Evolutionary conservation across 2,329 filamentous ascomycete species (phyloP).

Genomic region (Apiospora aurea): DNA sequence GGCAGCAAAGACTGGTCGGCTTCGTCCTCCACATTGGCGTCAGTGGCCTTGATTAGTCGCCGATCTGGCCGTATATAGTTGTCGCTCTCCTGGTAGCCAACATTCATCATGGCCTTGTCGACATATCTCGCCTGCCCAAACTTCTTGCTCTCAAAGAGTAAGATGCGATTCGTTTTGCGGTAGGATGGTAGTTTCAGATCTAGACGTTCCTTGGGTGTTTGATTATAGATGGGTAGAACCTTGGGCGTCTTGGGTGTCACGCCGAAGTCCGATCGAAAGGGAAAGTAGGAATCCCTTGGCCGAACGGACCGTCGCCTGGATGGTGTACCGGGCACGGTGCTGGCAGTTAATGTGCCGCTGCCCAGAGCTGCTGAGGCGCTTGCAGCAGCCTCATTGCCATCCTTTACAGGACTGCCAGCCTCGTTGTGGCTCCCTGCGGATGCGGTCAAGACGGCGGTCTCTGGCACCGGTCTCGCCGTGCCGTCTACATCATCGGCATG

Average conservation of each 20-base stretch:
- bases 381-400: slow-evolving; percentile 51
- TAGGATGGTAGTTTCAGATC: slow-evolving; percentile 80
- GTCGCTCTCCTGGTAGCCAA: slow-evolving; percentile 95
- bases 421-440: slow-evolving; percentile 50
- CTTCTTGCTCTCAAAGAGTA: slow-evolving; percentile 82
- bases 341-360: slow-evolving; percentile 38
- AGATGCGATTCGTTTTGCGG: slow-evolving; percentile 79
- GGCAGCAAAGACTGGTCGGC: slow-evolving; percentile 52
- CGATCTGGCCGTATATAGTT: slow-evolving; percentile 81
- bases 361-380: slow-evolving; percentile 46
- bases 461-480: slow-evolving; percentile 57
- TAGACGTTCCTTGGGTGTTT: slow-evolving; percentile 80
- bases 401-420: slow-evolving; percentile 54
- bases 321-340: slow-evolving; percentile 44
- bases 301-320: slow-evolving; percentile 53
- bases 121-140: slow-evolving; percentile 90
- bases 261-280: slow-evolving; percentile 54
- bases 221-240: slow-evolving; percentile 78
- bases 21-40: slow-evolving; percentile 67
- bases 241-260: slow-evolving; percentile 64
- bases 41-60: slow-evolving; percentile 70
- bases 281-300: slow-evolving; percentile 62
- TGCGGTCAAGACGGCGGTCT: slow-evolving; percentile 42
- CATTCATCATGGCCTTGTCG: slow-evolving; percentile 93
- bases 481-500: slow-evolving; percentile 87